Percentiles rank a stretch among this genome's conserved stretches.
Evolutionary conservation across 371 early-diverging fungal species (phyloP).

Genomic region (Syncephalastrum monosporum): DNA sequence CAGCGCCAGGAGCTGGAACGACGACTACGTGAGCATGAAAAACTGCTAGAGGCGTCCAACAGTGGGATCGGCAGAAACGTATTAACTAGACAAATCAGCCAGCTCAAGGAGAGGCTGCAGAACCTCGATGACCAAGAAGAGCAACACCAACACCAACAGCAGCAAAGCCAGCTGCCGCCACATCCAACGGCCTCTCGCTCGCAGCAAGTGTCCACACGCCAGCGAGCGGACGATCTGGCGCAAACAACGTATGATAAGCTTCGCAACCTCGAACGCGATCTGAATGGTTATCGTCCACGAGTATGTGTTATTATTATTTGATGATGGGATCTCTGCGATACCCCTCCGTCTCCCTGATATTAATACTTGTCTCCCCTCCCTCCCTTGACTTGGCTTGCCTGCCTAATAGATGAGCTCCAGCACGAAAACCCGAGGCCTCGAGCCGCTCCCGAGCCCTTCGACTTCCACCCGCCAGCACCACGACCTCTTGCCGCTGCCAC

Average conservation of each 20-base stretch:
- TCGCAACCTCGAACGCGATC: constrained; percentile 39
- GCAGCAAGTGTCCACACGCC: too few species aligned
- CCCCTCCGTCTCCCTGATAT: constrained; percentile 2
- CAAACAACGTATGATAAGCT: constrained; percentile 35
- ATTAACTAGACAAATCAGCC: constrained; percentile 25
- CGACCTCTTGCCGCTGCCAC: constrained; percentile 41
- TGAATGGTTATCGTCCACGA: constrained; percentile 19
- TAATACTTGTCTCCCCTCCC: constrained; percentile 9
- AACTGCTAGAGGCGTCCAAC: constrained; percentile 17
- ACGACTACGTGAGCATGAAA: constrained; percentile 22
- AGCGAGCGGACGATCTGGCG: constrained; percentile 20
- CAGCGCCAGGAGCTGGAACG: constrained; percentile 15
- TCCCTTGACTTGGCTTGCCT: constrained; percentile 2
- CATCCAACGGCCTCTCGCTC: too few species aligned
- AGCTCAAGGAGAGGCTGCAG: constrained; percentile 17
- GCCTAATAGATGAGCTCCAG: constrained; percentile 1
- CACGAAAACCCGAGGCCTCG: constrained; percentile 30
- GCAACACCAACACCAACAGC: too few species aligned
- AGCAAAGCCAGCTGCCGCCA: too few species aligned
- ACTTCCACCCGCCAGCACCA: constrained; percentile 38
- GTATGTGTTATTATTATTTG: constrained; percentile 1
- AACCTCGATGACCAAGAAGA: constrained; percentile 13
- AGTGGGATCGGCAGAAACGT: constrained; percentile 29
- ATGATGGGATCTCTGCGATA: neutral
- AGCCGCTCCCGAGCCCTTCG: constrained; percentile 47